Conservation (phyloP, 2,329 filamentous ascomycete species). For the Ceratocystis ficicola region DNA sequence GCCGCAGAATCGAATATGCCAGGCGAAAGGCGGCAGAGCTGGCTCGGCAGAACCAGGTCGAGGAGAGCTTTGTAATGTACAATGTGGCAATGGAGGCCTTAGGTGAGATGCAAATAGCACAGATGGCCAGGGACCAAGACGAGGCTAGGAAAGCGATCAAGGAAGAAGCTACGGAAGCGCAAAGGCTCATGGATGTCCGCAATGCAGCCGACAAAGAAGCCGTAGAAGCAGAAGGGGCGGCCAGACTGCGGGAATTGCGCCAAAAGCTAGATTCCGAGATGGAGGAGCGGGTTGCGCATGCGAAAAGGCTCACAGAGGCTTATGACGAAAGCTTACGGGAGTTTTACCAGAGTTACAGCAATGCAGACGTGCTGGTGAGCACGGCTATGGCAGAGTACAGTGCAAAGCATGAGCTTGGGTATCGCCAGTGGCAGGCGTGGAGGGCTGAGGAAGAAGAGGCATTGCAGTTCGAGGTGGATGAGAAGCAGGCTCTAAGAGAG, state of each 20-base stretch:
- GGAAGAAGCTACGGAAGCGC: conserved; percentile 24
- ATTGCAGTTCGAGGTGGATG: conserved; percentile 26
- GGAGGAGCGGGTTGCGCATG: conserved; percentile 31
- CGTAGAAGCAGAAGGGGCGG: conserved; percentile 25
- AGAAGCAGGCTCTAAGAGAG: conserved; percentile 27
- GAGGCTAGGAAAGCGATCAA: conserved; percentile 28
- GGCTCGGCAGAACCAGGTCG: conserved; percentile 28
- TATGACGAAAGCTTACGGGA: conserved; percentile 32
- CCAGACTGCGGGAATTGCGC: conserved; percentile 30
- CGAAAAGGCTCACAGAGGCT: conserved; percentile 34
- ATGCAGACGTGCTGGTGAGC: conserved; percentile 30
- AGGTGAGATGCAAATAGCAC: conserved; percentile 33
- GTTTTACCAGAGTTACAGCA: conserved; percentile 6
- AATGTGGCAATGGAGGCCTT: conserved; percentile 31
- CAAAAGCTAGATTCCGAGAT: conserved; percentile 33
- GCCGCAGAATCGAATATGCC: conserved; percentile 33
- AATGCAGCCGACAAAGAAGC: conserved; percentile 30
- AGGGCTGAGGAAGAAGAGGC: conserved; percentile 32
- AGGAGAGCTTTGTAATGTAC: conserved; percentile 32
- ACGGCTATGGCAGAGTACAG: conserved; percentile 20
- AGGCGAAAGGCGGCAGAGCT: conserved; percentile 28
- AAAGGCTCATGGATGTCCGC: conserved; percentile 28
- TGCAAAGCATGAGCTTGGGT: conserved; percentile 23
- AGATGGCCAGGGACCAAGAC: conserved; percentile 32
- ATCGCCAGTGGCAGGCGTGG: conserved; percentile 34